These are phyloP conservation scores for Nakazawaea anatomiae DNA, from an alignment of 805 yeast genomes.

Conservation along the genomic window DNA sequence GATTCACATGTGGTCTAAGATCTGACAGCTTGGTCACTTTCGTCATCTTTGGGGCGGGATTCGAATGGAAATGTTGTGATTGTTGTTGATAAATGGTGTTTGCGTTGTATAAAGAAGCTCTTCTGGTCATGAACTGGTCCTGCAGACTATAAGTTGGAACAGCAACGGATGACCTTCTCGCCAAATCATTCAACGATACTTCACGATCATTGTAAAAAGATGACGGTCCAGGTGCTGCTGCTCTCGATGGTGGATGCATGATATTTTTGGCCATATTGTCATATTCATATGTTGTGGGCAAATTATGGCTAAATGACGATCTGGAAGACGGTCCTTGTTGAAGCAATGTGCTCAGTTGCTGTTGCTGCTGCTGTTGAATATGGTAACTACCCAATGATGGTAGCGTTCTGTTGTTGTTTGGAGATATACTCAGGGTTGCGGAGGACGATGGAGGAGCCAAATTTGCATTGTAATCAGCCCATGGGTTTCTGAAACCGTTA, in stretches of 20 bases:
- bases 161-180: conserved; percentile 10
- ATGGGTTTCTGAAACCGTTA: conserved; percentile 8
- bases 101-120: conserved; percentile 9
- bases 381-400: conserved; percentile 5
- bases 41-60: conserved; percentile 41
- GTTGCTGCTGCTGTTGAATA: conserved; percentile 3
- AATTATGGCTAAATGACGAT: conserved; percentile 14
- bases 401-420: conserved; percentile 2
- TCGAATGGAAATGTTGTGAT: not conserved
- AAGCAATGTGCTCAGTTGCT: not conserved
- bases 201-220: conserved; percentile 6
- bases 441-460: not conserved
- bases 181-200: not conserved
- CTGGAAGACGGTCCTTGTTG: conserved; percentile 8
- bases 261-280: conserved; percentile 11
- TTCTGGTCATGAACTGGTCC: conserved; percentile 4
- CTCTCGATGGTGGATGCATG: conserved; percentile 24
- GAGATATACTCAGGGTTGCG: conserved; percentile 5
- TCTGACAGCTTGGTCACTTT: conserved; percentile 40
- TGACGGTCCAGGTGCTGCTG: conserved; percentile 11
- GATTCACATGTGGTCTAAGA: conserved; percentile 52
- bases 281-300: conserved; percentile 23
- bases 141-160: conserved; percentile 3
- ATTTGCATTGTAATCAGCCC: conserved; percentile 1
- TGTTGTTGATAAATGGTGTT: conserved; percentile 11